Percentiles rank a stretch among this genome's conserved stretches.
These are phyloP conservation scores for Theileria luwenshuni DNA, from an alignment of 169 alveolate genomes.

Conservation along the genomic window DNA sequence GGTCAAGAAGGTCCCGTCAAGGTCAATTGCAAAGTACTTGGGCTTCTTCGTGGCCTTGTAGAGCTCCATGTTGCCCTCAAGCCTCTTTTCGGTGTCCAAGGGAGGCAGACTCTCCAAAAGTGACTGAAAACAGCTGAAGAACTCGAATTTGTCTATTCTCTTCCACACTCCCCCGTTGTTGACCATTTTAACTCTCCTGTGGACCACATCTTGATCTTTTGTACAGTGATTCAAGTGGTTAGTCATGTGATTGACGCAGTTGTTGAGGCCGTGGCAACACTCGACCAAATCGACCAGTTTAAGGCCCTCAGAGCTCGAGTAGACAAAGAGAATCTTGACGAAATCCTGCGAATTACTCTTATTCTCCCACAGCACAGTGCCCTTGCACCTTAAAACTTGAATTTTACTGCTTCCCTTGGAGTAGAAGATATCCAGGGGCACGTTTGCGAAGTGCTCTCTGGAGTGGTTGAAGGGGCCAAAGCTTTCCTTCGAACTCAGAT, in stretches of 20 bases:
- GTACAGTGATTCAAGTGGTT: too few relatives aligned
- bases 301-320: background rate
- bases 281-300: background rate
- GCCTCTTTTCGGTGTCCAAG: background rate
- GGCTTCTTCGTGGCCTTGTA: constrained; percentile 24
- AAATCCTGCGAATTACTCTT: too few relatives aligned
- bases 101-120: background rate
- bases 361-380: too few relatives aligned
- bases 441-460: too few relatives aligned
- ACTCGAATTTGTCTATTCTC: background rate
- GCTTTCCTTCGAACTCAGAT: too few relatives aligned
- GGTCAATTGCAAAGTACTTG: constrained; percentile 52
- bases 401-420: background rate
- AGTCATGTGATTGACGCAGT: background rate
- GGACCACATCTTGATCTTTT: background rate
- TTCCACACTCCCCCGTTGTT: background rate
- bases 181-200: background rate
- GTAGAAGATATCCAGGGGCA: constrained; percentile 1
- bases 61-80: background rate
- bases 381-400: too few relatives aligned
- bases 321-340: background rate
- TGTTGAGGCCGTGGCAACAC: too few relatives aligned
- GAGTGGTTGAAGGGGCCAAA: too few relatives aligned
- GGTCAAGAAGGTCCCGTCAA: constrained; percentile 61
- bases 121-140: background rate